Conservation (phyloP, 208 protist genomes). For the Angomonas deanei region DNA sequence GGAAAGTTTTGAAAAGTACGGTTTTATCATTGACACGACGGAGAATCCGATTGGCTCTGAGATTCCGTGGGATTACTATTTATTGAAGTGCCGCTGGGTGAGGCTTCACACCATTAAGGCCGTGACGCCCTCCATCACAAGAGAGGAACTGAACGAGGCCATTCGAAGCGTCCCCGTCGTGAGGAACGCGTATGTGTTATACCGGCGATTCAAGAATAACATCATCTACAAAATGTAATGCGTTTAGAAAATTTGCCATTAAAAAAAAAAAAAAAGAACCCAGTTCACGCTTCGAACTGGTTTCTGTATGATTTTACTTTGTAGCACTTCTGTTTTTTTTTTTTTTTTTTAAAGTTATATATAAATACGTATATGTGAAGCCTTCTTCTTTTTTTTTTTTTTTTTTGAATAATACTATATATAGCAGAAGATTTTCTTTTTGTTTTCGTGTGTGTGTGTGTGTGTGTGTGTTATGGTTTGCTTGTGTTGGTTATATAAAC, state of each 20-base stretch:
- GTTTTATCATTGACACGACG: conserved; percentile 1
- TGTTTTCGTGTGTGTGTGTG: conserved; percentile 8
- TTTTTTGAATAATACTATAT: not conserved
- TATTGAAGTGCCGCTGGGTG: conserved; percentile 32
- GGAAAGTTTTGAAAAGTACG: not conserved
- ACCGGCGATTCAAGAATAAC: not conserved
- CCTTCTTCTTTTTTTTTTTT: not conserved
- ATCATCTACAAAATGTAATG: not conserved
- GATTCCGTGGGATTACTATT: conserved; percentile 77
- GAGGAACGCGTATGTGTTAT: not conserved
- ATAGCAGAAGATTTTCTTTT: too few relatives aligned
- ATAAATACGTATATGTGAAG: not conserved
- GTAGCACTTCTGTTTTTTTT: not conserved
- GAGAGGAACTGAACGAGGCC: not conserved
- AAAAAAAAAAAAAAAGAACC: too few relatives aligned
- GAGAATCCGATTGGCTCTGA: conserved; percentile 34
- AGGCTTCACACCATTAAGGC: conserved; percentile 16
- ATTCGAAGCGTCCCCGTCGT: not conserved
- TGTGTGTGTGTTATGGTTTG: not conserved
- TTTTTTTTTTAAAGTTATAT: not conserved
- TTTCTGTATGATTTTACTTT: too few relatives aligned
- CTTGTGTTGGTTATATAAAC: not conserved
- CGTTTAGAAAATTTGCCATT: not conserved
- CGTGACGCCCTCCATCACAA: conserved; percentile 18
- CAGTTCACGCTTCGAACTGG: too few relatives aligned